Conservation (phyloP, 2,329 filamentous ascomycete species). For the Colletotrichum lupini region DNA sequence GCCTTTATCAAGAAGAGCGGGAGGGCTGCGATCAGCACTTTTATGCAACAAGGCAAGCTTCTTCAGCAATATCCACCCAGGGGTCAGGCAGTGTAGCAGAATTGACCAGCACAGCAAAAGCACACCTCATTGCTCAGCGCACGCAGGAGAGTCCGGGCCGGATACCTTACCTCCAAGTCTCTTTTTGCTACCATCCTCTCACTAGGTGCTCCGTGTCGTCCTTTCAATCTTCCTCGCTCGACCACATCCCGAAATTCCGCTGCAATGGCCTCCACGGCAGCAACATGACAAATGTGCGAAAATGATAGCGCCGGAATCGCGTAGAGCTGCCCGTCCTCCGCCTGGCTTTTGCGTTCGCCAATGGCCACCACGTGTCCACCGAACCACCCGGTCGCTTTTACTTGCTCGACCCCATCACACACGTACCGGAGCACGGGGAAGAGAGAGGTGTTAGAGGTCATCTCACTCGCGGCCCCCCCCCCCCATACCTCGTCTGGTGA, state of each 20-base stretch:
- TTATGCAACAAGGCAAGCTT: conserved; percentile 33
- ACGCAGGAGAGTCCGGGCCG: background rate
- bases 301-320: conserved; percentile 25
- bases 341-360: conserved; percentile 4
- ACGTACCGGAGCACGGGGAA: background rate
- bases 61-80: conserved; percentile 30
- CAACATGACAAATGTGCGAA: conserved; percentile 16
- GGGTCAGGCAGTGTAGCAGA: conserved; percentile 22
- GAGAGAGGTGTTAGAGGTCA: no score
- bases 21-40: conserved; percentile 13
- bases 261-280: background rate
- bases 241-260: background rate
- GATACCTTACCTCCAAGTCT: background rate
- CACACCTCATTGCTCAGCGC: no score
- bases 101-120: conserved; percentile 6
- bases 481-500: conserved; percentile 19
- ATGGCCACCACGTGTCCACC: conserved; percentile 34
- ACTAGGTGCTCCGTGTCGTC: background rate
- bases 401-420: background rate
- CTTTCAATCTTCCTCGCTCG: background rate
- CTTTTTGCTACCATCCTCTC: background rate
- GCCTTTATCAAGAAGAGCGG: background rate
- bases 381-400: conserved; percentile 6
- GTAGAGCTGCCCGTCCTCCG: background rate
- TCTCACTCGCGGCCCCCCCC: background rate